Evolutionary conservation across 306 rosid genomes (phyloP), one percentile per base, ranked within the genome.

Genomic region (Ammopiptanthus mongolicus): DNA sequence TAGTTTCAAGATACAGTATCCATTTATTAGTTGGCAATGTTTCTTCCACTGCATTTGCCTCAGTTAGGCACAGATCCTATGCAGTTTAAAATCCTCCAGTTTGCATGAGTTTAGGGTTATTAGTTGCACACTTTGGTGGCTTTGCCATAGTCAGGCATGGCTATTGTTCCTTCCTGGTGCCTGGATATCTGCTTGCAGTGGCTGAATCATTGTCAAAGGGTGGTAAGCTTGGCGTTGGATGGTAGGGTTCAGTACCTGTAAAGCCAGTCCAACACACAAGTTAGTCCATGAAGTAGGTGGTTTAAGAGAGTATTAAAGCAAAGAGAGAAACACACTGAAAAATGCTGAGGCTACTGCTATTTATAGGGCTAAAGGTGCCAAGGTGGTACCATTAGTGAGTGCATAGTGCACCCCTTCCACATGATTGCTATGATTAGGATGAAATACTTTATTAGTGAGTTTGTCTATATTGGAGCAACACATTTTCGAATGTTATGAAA

Each of bases 21-120:
- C 59, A 71, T 83, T 36, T 79, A 84, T 42, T 86, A 87, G 42
- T 72, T 87, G 69, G 81, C 86, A 37, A 78, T 89, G 91, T 87
- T 88, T 80, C 81, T 84, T 13, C 79, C 87, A 12, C 65, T 84
- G 57, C 59, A 66, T 44, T 65, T 86, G 37, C 90, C 91, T 28
- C 64, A 21, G 19, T 86, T 84, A 23, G 84, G 34, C 52, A 37
- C 13, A 21, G 22, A 28, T 60, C 48, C 23, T 36, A 50, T 48
- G 63, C 41, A 34, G 42, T 22, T 74, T 74, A 31, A 39, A 28
- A 31, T 25, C 18, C 19, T 73, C 55, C 15, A 67, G n/a, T 46
- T 46, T 67, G 15, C 55, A 22, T 25, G 41, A 15, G 9, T 22
- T 6, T 44, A 29, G 18, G 12, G 8, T 6, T 18, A n/a, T 31